Base-by-base conservation (phyloP, 2,329 filamentous ascomycete species). In the Phialemoniopsis sp. region DNA sequence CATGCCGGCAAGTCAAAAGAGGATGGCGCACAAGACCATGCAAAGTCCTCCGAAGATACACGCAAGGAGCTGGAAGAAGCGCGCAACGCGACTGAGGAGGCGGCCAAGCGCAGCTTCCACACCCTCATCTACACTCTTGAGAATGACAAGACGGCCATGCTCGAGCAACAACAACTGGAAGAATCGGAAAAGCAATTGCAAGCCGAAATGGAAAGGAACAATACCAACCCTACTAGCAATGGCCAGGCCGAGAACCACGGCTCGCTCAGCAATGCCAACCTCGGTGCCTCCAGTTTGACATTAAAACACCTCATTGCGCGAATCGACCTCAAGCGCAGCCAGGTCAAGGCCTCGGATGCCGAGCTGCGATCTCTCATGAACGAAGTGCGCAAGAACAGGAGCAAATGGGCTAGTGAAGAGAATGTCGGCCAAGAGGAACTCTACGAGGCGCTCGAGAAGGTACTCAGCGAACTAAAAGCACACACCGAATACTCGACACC, bases 391-490 rank as follows among this genome's bases (percentile, higher is more conserved):
- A 98, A 97, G 63, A 97, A 97, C 53, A 78, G 93, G 54, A 97
- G 91, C 64, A 98, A 98, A 66, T 98, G 93, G 93, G 91, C 93
- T 4, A 97, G 87, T 59, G 93, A 97, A 62, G 93, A 98, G 52
- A 93, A 94, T 51, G 85, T 98, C 45, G 91, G 93, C 43, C 93
- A 98, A 63, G 93, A 98, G 63, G 93, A 98, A 63, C 74, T 98
- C 6, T 98, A 98, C 59, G 93, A 98, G 67, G 89, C 93, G 10
- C 75, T 93, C 13, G 93, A 98, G 61, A 97, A 97, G 67, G 93
- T 98, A 38, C 73, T 98, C 55, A 95, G 90, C 56, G 91, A 97
- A 61, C 80, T 98, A 40, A 97, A 97, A 63, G 93, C 93, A 29
- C 90, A 94, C 68, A 95, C 89, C 3, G 93, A 98, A 62, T 94